These are phyloP conservation scores for Phytophthora vignae DNA, from an alignment of 352 stramenopile species.

Conservation along the genomic window DNA sequence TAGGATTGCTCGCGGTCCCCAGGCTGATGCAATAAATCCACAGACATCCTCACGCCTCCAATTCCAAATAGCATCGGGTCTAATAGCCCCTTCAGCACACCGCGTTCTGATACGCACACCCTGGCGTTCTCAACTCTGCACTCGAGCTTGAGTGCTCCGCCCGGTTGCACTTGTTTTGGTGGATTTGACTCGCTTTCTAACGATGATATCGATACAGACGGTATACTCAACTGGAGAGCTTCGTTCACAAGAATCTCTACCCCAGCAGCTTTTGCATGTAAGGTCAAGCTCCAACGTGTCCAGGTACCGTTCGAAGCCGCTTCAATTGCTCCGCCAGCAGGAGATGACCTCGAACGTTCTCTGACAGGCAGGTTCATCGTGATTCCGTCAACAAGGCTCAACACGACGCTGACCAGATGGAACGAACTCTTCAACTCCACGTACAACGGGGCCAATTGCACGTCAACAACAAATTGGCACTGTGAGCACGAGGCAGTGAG, in stretches of 20 bases:
- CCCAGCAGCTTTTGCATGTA: slow-evolving; percentile 39
- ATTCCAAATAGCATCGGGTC: slow-evolving; percentile 30
- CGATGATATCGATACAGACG: slow-evolving; percentile 33
- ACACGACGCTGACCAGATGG: slow-evolving; percentile 14
- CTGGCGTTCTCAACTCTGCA: slow-evolving; percentile 23
- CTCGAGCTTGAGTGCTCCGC: slow-evolving; percentile 27
- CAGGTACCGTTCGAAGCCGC: not conserved
- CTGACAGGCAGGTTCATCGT: slow-evolving; percentile 6
- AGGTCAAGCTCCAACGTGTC: slow-evolving; percentile 37
- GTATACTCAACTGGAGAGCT: slow-evolving; percentile 33
- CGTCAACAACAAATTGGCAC: slow-evolving; percentile 29
- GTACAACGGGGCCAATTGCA: slow-evolving; percentile 20
- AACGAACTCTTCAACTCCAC: slow-evolving; percentile 29
- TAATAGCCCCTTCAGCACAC: slow-evolving; percentile 26
- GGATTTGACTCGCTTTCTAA: slow-evolving; percentile 15
- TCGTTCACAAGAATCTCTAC: slow-evolving; percentile 39
- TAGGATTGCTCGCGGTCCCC: slow-evolving; percentile 27
- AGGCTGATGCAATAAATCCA: slow-evolving; percentile 35
- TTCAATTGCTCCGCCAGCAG: not conserved
- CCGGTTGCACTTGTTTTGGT: slow-evolving; percentile 12
- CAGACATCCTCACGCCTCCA: slow-evolving; percentile 15
- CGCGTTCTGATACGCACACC: slow-evolving; percentile 26
- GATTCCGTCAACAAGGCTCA: slow-evolving; percentile 25
- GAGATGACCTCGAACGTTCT: slow-evolving; percentile 1
- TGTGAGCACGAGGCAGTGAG: slow-evolving; percentile 19